Base-by-base conservation (phyloP, 106 monocot species). In the Dendrobium officinale region DNA sequence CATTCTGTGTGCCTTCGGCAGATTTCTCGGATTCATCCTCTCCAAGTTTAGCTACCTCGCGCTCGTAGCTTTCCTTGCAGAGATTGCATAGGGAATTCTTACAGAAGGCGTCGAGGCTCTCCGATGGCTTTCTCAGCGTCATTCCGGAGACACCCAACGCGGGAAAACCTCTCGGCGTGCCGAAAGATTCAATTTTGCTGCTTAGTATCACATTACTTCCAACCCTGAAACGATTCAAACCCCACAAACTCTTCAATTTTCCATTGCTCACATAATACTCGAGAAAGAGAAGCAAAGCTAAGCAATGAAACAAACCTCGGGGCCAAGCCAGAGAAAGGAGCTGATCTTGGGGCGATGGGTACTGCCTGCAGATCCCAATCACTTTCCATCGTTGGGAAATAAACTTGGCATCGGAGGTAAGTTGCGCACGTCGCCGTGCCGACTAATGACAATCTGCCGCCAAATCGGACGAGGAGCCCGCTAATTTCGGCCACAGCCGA, bases 361-460 rank as follows among this genome's bases (percentile, higher is more conserved):
- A 97, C 79, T 6, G 90, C 97, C 55, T 94, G 88, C 22, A 97
- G 79, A 58, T 94, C 92, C 97, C 97, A 97, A 22, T 94, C 97
- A 4, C 0, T 81, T 80, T 97, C 97, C 89, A 97, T 84, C 3
- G 81, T 79, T 0, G 97, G 97, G 37, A 89, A 86, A 64, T 92
- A 91, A 31, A 94, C 97, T 81, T 94, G 92, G 83, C 94, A 94
- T 48, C 92, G 85, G 59, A 97, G 84, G 74, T 97, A 97, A n/a
- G 97, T 94, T 20, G 94, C 92, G 58, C 92, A 92, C 2, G 92
- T 84, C 26, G 97, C 94, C 5, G 88, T 91, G 5, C 97, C 94
- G 9, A 94, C 59, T 24, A 89, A 51, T 92, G 92, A 94, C 16
- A 97, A 83, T 9, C 84, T 72, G 7, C 77, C 80, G 37, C 78